These are phyloP conservation scores for Hymenoscyphus repandus DNA, from an alignment of 2,329 filamentous ascomycete species.

Conservation along the genomic window DNA sequence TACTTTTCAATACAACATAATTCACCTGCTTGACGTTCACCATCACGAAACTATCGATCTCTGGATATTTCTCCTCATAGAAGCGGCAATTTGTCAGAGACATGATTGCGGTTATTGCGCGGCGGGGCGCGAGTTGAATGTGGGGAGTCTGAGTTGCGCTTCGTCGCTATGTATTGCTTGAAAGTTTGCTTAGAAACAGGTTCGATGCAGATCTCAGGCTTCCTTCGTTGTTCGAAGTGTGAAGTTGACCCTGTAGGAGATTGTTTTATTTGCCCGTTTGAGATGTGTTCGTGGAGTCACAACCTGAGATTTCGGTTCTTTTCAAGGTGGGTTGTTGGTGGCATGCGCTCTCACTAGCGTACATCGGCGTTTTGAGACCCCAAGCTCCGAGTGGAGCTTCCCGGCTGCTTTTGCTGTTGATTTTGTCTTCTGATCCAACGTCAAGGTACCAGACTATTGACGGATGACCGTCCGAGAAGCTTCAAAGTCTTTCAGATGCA, in stretches of 20 bases:
- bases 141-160: slow-evolving; percentile 13
- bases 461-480: not conserved
- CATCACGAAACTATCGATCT: slow-evolving; percentile 99
- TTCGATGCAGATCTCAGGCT: no score
- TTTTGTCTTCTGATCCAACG: not conserved
- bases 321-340: slow-evolving; percentile 9
- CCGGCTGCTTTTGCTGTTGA: not conserved
- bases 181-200: no score
- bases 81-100: slow-evolving; percentile 95
- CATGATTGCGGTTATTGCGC: slow-evolving; percentile 58
- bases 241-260: not conserved
- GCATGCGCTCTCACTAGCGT: slow-evolving; percentile 1
- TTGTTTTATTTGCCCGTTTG: not conserved
- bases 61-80: slow-evolving; percentile 95
- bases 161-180: slow-evolving; percentile 7
- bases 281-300: not conserved
- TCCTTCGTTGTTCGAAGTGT: no score
- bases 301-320: slow-evolving; percentile 1
- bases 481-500: slow-evolving; percentile 12
- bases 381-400: not conserved
- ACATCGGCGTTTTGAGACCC: not conserved
- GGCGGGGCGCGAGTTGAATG: slow-evolving; percentile 14
- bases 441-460: not conserved
- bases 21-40: slow-evolving; percentile 96
- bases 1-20: slow-evolving; percentile 5